Evolutionary conservation across 176 grass and related monocot species (phyloP).

Genomic region (Avena sativa): DNA sequence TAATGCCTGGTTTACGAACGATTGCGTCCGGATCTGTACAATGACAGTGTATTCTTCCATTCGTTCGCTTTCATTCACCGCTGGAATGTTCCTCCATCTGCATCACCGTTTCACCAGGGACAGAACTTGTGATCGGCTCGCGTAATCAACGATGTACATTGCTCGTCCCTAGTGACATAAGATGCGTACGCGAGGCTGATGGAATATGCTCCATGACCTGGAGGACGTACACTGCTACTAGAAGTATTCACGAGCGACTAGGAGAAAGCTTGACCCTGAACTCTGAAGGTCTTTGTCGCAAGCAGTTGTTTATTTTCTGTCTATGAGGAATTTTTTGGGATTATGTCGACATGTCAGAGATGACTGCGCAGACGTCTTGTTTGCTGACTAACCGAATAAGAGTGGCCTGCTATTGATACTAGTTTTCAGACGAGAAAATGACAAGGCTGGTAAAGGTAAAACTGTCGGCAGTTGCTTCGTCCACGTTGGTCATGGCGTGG

Average conservation of each 20-base stretch:
- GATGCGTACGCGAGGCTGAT: neutral
- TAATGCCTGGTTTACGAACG: neutral
- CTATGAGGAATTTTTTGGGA: neutral
- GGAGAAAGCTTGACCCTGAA: neutral
- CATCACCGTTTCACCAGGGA: neutral
- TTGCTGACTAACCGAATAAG: conserved; percentile 7
- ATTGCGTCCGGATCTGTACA: neutral
- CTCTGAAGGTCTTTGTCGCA: neutral
- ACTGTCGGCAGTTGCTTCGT: neutral
- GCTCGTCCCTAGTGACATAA: neutral
- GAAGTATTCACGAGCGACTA: too few relatives aligned
- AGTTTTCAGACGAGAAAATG: neutral
- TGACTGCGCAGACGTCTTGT: neutral
- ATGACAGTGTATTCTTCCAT: neutral
- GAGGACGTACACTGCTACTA: neutral
- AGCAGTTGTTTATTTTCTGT: neutral
- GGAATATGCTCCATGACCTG: neutral
- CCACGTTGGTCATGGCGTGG: too few relatives aligned
- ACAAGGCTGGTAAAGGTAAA: neutral
- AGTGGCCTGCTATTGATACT: neutral
- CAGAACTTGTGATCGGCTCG: neutral
- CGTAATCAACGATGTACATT: too few relatives aligned
- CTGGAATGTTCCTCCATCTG: neutral
- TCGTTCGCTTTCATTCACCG: neutral
- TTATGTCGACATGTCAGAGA: neutral